Base-by-base conservation (phyloP, 805 yeast genomes). In the Starmera caribaea region DNA sequence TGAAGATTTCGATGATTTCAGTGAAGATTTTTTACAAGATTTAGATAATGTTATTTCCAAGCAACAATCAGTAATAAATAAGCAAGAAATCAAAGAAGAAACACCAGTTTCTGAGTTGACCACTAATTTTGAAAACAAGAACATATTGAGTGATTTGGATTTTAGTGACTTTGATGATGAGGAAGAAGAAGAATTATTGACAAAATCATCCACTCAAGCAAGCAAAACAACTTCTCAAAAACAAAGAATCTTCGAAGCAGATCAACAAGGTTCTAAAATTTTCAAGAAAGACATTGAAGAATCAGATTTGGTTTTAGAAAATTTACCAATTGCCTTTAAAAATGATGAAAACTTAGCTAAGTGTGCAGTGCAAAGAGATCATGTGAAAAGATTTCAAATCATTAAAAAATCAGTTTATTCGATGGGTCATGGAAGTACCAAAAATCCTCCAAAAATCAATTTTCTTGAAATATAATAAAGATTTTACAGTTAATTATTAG, bases 331-430 rank as follows among this genome's bases (percentile, higher is more conserved):
- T 21, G 26, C 26, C 8, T 21, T 9, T 7, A 21, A 21, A 21
- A 21, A 21, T 7, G 26, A 21, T 21, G 9, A 21, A 21, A 21
- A 21, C 8, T 21, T 21, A 24, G 69, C 79, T 0, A 59, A 63
- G 34, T 45, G 71, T 16, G 70, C 80, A 7, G 68, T 66, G n/a
- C 26, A 21, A 21, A 21, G 26, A 21, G 26, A 21, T 5, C 26
- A 21, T 21, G 26, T 21, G 6, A 21, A 21, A 21, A 21, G 26
- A 21, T 21, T 21, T 21, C 26, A 21, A 21, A 21, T 21, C 8
- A 7, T 21, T 21, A 21, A 21, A 5, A 21, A 21, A 21, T 21
- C 26, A 7, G 26, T 3, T 21, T 21, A 21, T 21, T 21, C 8
- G 6, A 21, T 3, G 8, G 26, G 26, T 21, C 9, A 21, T 21